These are phyloP conservation scores for Maudiozyma humilis DNA, from an alignment of 1,139 yeast genomes.

Conservation along the genomic window DNA sequence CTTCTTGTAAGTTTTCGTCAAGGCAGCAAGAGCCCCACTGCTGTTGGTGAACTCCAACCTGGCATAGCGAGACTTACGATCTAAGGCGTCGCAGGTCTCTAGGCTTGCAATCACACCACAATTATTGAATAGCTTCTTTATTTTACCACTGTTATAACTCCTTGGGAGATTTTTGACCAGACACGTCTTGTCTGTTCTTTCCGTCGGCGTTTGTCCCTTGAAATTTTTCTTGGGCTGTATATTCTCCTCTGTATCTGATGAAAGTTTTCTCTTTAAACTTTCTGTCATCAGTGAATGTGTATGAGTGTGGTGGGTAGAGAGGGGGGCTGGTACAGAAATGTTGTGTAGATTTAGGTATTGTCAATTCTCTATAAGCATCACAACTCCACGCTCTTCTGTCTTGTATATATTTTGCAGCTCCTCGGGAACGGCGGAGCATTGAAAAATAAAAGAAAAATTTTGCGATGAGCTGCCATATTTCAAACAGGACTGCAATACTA, in stretches of 20 bases:
- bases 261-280: constrained; percentile 3
- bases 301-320: too few species aligned
- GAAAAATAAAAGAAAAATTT: constrained; percentile 5
- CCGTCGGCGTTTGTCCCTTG: constrained; percentile 2
- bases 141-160: constrained; percentile 26
- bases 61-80: constrained; percentile 32
- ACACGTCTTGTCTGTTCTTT: constrained; percentile 26
- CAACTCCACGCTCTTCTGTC: too few species aligned
- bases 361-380: too few species aligned
- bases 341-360: too few species aligned
- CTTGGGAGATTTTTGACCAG: constrained; percentile 29
- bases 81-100: constrained; percentile 27
- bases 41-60: constrained; percentile 48
- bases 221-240: neutral
- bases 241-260: neutral
- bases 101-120: constrained; percentile 50
- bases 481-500: neutral
- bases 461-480: constrained; percentile 13
- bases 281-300: neutral
- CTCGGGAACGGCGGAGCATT: neutral
- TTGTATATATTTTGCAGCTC: too few species aligned
- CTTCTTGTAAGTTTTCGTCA: constrained; percentile 49
- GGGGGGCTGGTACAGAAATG: too few species aligned
- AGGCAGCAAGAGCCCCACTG: constrained; percentile 48
- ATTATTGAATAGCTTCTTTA: constrained; percentile 44